phyloP scores from a whole-genome alignment of 2,329 filamentous ascomycete genomes.

The Ophiosphaerella herpotricha region DNA sequence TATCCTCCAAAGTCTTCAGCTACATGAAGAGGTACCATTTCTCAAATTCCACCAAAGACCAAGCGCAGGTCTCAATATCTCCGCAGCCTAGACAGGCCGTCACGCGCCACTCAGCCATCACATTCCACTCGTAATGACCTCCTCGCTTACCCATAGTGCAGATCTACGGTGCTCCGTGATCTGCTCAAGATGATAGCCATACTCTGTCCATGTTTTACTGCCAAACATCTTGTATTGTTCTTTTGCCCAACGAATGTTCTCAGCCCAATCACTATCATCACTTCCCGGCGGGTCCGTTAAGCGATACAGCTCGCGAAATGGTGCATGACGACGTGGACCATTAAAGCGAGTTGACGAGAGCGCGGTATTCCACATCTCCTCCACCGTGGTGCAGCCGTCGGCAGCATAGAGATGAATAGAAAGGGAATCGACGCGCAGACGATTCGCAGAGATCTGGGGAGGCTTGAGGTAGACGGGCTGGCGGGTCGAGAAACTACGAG shows the following conservation, averaged over 20 bases:
- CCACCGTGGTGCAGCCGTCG: slow-evolving; percentile 1
- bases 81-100: not conserved
- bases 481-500: slow-evolving; percentile 5
- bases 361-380: slow-evolving; percentile 19
- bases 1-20: too few relatives aligned
- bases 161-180: slow-evolving; percentile 25
- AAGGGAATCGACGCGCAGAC: slow-evolving; percentile 20
- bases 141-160: slow-evolving; percentile 32
- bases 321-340: slow-evolving; percentile 21
- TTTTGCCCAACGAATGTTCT: slow-evolving; percentile 42
- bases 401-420: slow-evolving; percentile 24
- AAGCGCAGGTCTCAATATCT: not conserved
- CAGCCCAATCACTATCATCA: slow-evolving; percentile 35
- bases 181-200: slow-evolving; percentile 26
- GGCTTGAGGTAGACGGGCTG: slow-evolving; percentile 14
- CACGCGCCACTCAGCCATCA: not conserved
- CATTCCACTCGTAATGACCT: slow-evolving; percentile 3
- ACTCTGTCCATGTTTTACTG: slow-evolving; percentile 33
- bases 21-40: too few relatives aligned
- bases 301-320: slow-evolving; percentile 34
- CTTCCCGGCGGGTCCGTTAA: slow-evolving; percentile 18
- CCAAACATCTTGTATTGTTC: slow-evolving; percentile 29
- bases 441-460: slow-evolving; percentile 21
- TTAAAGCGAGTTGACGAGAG: slow-evolving; percentile 21
- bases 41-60: not conserved